Conservation (phyloP, 2,329 filamentous ascomycete genomes). For the Karstenula rhodostoma region DNA sequence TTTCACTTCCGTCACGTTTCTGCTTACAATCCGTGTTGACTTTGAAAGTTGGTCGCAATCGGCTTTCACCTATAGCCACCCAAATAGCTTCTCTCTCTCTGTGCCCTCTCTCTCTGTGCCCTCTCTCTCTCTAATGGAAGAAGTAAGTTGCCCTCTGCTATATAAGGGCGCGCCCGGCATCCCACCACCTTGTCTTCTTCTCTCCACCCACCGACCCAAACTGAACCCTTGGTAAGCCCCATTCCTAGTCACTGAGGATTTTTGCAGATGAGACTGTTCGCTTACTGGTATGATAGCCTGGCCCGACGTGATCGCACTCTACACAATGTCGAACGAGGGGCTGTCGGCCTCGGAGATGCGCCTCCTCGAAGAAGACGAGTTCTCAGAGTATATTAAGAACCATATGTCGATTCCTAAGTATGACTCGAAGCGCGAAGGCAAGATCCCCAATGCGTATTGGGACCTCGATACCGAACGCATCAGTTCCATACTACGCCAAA, state of each 20-base stretch:
- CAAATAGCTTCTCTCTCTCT: neutral
- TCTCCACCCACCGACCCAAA: neutral
- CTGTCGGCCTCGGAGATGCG: neutral
- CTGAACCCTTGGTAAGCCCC: neutral
- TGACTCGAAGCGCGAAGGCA: slow-evolving; percentile 6
- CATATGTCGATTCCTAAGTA: slow-evolving; percentile 4
- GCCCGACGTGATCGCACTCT: neutral
- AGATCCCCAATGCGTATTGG: slow-evolving; percentile 15
- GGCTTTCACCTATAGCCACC: too few species aligned
- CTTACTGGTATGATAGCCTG: neutral
- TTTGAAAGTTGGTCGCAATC: too few species aligned
- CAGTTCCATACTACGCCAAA: neutral
- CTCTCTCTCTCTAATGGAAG: neutral
- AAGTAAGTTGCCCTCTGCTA: neutral
- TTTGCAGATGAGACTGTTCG: neutral
- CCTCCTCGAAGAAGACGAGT: slow-evolving; percentile 14
- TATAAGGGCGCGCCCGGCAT: neutral
- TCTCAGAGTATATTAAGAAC: slow-evolving; percentile 2
- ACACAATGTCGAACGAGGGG: neutral
- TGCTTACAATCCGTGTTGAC: too few species aligned
- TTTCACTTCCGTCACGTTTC: too few species aligned
- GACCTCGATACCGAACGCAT: slow-evolving; percentile 9
- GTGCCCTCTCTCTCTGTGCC: neutral
- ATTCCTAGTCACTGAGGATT: neutral
- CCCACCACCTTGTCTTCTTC: neutral